Base-by-base conservation (phyloP, 305 asterid genomes). In the Solanum hybrid region DNA sequence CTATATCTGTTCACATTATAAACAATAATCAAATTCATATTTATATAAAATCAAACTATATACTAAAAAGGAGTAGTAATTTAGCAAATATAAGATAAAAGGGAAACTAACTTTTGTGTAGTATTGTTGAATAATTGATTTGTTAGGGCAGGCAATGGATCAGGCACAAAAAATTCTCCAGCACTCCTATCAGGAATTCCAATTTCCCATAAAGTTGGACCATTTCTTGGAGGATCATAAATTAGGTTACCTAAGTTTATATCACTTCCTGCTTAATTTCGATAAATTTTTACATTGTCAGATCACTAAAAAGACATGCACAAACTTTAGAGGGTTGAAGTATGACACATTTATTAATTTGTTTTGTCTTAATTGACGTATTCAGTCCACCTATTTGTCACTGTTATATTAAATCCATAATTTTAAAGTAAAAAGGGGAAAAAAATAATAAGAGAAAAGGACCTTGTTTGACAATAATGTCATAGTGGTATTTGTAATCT, bases 131-230 rank as follows among this genome's bases (percentile, higher is more conserved):
- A 88, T 51, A 88, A 8, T 20, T 28, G 84, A 28, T 91, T 90
- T 67, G 46, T 83, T 12, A 90, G 80, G 6, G 11, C 20, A 10
- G 93, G 92, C 29, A 57, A 11, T 26, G 92, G 92, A 82, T 91
- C 93, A 35, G 93, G 94, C 33, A 91, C 88, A 73, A 75, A 91
- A 36, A 91, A 92, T 42, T 91, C 94, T 14, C 91, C 89, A 14
- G 92, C 92, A 29, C 89, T 89, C 13, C 93, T 90, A 51, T 92
- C 94, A 8, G 94, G 93, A 37, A 91, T 90, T 24, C 94, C 94
- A 7, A 92, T 92, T 89, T 92, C 94, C 94, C 94, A 93, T 76
- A 93, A 40, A 28, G 93, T 92, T n/a, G 92, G 93, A 37, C 93
- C 93, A 86, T 90, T 40, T 90, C 93, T 92, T 69, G 92, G 93